Evolutionary conservation across 1,284 basidiomycete genomes (phyloP).

Genomic region (Sporisorium reilianum): DNA sequence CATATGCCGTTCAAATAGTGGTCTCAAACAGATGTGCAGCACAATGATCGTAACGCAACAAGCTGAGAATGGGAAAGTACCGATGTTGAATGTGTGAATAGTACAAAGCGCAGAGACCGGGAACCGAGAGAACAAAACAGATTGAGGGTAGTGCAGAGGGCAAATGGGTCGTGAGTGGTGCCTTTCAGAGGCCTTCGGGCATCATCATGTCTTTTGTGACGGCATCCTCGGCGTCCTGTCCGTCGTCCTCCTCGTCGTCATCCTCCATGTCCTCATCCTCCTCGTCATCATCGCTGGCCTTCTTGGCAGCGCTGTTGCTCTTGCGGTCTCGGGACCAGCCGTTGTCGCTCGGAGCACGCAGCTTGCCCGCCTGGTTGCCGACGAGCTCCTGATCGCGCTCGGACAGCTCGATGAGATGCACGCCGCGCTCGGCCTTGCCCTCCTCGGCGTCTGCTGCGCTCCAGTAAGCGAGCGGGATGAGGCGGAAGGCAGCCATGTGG

Average conservation of each 20-base stretch:
- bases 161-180: neutral
- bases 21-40: no score
- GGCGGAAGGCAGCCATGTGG: slow-evolving; percentile 63
- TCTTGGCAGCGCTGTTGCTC: slow-evolving; percentile 29
- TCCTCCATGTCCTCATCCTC: slow-evolving; percentile 29
- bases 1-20: no score
- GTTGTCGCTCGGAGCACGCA: slow-evolving; percentile 47
- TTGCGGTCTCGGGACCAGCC: slow-evolving; percentile 47
- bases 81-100: neutral
- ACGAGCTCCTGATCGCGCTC: slow-evolving; percentile 54
- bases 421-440: slow-evolving; percentile 45
- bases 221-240: slow-evolving; percentile 50
- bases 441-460: slow-evolving; percentile 57
- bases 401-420: slow-evolving; percentile 49
- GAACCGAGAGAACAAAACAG: neutral
- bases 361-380: slow-evolving; percentile 39
- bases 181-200: slow-evolving; percentile 45
- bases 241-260: slow-evolving; percentile 45
- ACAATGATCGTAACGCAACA: no score
- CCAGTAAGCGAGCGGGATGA: slow-evolving; percentile 68
- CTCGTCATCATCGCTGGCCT: slow-evolving; percentile 21
- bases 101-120: slow-evolving; percentile 2
- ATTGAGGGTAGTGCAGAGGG: neutral
- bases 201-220: slow-evolving; percentile 60
- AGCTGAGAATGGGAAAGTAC: neutral